These are phyloP conservation scores for Pythium sp. DNA, from an alignment of 352 stramenopile species.

Conservation along the genomic window DNA sequence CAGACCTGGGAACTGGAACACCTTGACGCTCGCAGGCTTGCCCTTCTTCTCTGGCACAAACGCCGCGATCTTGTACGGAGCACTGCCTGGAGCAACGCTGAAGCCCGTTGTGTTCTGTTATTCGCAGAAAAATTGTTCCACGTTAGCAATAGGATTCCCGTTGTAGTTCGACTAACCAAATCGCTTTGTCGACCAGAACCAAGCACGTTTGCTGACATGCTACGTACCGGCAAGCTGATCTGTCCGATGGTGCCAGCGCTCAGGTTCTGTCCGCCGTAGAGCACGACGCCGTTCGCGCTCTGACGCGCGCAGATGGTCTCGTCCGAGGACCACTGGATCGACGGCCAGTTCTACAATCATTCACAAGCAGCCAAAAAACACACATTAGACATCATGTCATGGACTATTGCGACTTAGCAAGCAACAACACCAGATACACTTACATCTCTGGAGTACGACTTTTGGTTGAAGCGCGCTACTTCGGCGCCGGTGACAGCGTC, in stretches of 20 bases:
- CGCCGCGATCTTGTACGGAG: constrained; percentile 81
- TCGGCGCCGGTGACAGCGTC: constrained; percentile 50
- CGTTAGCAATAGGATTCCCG: not conserved
- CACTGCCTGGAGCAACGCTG: constrained; percentile 72
- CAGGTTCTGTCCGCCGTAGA: constrained; percentile 74
- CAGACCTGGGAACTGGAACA: constrained; percentile 79
- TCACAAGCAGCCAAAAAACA: not conserved
- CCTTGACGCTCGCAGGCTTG: constrained; percentile 81
- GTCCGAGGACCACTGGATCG: constrained; percentile 89
- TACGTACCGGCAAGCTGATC: constrained; percentile 64
- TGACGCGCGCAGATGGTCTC: constrained; percentile 83
- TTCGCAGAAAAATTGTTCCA: not conserved
- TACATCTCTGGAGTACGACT: constrained; percentile 80
- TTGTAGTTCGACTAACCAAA: not conserved
- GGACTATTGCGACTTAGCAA: not conserved
- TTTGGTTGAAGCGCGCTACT: constrained; percentile 82
- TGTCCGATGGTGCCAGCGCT: constrained; percentile 56
- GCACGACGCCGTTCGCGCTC: constrained; percentile 70
- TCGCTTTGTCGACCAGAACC: not conserved
- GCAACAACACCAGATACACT: constrained; percentile 21
- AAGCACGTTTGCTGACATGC: not conserved
- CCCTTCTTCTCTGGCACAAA: constrained; percentile 90
- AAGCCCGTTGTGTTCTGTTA: constrained; percentile 74
- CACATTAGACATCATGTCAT: not conserved
- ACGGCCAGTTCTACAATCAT: constrained; percentile 77